phyloP scores from a whole-genome alignment of 2,329 filamentous ascomycete genomes.

The Venturia aucupariae region DNA sequence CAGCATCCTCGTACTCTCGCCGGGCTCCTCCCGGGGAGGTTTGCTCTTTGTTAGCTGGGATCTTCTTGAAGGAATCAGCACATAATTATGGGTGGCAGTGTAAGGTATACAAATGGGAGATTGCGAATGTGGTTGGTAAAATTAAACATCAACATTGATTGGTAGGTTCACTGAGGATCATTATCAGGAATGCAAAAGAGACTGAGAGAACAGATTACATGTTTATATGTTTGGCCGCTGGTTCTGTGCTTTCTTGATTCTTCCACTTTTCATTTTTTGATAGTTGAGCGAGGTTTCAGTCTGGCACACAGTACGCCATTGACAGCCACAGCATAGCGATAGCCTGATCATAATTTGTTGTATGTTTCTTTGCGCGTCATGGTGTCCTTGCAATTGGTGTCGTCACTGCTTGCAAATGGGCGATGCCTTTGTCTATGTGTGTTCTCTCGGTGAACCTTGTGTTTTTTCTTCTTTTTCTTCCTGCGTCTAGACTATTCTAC shows the following conservation, averaged over 20 bases:
- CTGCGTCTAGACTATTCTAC: too few species aligned
- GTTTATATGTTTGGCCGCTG: not conserved
- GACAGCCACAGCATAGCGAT: not conserved
- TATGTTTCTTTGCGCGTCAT: not conserved
- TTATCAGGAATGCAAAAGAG: not conserved
- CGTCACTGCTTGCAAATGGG: too few species aligned
- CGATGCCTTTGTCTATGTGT: not conserved
- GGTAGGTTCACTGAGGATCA: not conserved
- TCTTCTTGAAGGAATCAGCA: not conserved
- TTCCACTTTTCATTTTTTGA: not conserved
- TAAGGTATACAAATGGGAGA: not conserved
- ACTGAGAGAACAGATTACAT: not conserved
- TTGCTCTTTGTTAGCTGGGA: slow-evolving; percentile 1
- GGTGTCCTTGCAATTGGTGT: not conserved
- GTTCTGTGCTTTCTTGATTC: not conserved
- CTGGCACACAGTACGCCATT: not conserved
- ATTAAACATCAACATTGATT: not conserved
- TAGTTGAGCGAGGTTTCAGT: not conserved
- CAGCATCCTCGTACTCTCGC: not conserved
- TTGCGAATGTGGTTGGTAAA: not conserved
- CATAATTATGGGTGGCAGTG: not conserved
- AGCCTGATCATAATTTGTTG: not conserved
- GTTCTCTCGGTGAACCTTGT: too few species aligned
- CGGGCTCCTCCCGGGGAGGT: not conserved
- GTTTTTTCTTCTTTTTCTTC: not conserved